Conservation (phyloP, 2,329 filamentous ascomycete genomes). For the Hypoxylon sp. region DNA sequence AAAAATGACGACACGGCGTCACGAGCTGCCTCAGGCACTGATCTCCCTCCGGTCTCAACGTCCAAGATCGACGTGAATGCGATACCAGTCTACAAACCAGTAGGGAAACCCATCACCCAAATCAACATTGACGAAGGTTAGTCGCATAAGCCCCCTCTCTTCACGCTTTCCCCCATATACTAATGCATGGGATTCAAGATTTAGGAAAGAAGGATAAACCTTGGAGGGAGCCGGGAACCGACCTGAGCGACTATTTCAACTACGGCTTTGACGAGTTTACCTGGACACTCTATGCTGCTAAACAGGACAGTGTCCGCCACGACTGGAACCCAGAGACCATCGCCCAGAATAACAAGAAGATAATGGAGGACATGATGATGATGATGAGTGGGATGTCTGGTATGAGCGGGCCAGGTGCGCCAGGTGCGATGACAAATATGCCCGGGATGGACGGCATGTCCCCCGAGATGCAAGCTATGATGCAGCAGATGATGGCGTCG, state of each 20-base stretch:
- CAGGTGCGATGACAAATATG: constrained; percentile 59
- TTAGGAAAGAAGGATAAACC: constrained; percentile 89
- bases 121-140: constrained; percentile 79
- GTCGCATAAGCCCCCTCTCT: constrained; percentile 21
- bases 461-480: constrained; percentile 77
- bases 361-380: constrained; percentile 79
- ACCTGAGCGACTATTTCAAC: constrained; percentile 98
- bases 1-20: constrained; percentile 63
- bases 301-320: constrained; percentile 83
- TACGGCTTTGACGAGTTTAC: constrained; percentile 99
- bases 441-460: constrained; percentile 74
- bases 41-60: constrained; percentile 75
- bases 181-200: constrained; percentile 59
- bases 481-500: constrained; percentile 78
- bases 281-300: constrained; percentile 93
- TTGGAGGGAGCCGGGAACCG: constrained; percentile 94
- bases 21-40: constrained; percentile 49
- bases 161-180: constrained; percentile 10
- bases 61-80: constrained; percentile 89
- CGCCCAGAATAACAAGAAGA: constrained; percentile 80
- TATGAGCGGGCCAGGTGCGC: constrained; percentile 54
- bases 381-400: constrained; percentile 72
- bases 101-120: constrained; percentile 85
- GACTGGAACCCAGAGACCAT: constrained; percentile 80
- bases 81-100: constrained; percentile 82